Conservation (phyloP, 352 stramenopile genomes). For the Pythium plurisporium region DNA sequence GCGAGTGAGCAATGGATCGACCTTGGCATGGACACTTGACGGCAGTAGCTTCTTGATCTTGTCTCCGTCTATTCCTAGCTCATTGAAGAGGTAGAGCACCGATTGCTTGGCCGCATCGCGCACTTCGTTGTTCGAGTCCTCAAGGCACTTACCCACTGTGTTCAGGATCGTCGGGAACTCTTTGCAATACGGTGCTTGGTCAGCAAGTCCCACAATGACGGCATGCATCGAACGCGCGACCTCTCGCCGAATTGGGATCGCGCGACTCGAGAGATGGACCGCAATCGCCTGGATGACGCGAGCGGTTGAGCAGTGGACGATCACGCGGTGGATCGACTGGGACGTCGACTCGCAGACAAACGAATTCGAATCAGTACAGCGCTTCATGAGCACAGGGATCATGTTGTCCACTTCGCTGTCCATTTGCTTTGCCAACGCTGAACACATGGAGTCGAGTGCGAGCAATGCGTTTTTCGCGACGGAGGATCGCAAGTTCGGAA, state of each 20-base stretch:
- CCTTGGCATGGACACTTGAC: slow-evolving; percentile 31
- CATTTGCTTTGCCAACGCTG: slow-evolving; percentile 36
- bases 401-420: slow-evolving; percentile 60
- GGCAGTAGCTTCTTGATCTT: slow-evolving; percentile 58
- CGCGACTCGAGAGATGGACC: slow-evolving; percentile 39
- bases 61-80: slow-evolving; percentile 35
- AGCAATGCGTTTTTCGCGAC: slow-evolving; percentile 79
- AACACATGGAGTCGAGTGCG: slow-evolving; percentile 58
- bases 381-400: slow-evolving; percentile 56
- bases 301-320: slow-evolving; percentile 46
- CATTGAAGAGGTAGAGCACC: slow-evolving; percentile 40
- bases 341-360: slow-evolving; percentile 70
- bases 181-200: slow-evolving; percentile 32
- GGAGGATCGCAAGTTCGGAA: slow-evolving; percentile 60
- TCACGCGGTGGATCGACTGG: slow-evolving; percentile 41
- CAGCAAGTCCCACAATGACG: slow-evolving; percentile 36
- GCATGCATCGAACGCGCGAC: slow-evolving; percentile 51
- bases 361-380: slow-evolving; percentile 59
- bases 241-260: slow-evolving; percentile 52
- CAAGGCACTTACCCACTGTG: slow-evolving; percentile 55
- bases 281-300: slow-evolving; percentile 41
- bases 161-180: slow-evolving; percentile 37
- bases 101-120: slow-evolving; percentile 61
- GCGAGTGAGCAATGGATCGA: slow-evolving; percentile 37
- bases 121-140: slow-evolving; percentile 77